These are phyloP conservation scores for Tuber borchii DNA, from an alignment of 495 filamentous ascomycete species.

Conservation along the genomic window DNA sequence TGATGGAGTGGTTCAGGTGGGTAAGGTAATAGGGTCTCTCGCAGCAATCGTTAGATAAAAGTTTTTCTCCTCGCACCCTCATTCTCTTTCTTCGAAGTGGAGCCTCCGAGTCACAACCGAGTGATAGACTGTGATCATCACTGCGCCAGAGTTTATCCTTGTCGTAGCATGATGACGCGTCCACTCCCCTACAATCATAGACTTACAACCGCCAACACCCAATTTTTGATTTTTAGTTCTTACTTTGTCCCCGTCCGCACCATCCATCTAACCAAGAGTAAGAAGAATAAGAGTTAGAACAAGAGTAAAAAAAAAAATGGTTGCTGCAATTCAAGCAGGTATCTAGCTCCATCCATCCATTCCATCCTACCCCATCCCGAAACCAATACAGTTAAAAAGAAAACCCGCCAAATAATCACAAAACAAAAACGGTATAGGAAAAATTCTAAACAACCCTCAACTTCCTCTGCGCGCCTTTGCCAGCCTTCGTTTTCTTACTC, in stretches of 20 bases:
- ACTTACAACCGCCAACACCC: neutral
- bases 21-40: neutral
- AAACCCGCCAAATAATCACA: conserved; percentile 12
- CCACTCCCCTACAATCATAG: neutral
- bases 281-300: neutral
- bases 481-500: conserved; percentile 78
- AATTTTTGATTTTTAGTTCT: neutral
- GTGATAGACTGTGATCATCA: neutral
- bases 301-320: neutral
- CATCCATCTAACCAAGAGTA: neutral
- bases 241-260: neutral
- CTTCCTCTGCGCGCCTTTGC: conserved; percentile 70
- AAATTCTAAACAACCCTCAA: conserved; percentile 70
- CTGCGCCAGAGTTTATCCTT: neutral
- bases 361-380: conserved; percentile 11
- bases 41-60: neutral
- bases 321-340: neutral
- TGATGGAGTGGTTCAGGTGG: neutral
- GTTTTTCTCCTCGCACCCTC: neutral
- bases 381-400: conserved; percentile 22
- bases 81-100: neutral
- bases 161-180: neutral
- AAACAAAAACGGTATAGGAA: conserved; percentile 10
- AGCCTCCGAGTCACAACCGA: neutral
- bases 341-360: conserved; percentile 12